phyloP scores from a whole-genome alignment of 768 basidiomycete genomes.

The Tubosaeta sp. region DNA sequence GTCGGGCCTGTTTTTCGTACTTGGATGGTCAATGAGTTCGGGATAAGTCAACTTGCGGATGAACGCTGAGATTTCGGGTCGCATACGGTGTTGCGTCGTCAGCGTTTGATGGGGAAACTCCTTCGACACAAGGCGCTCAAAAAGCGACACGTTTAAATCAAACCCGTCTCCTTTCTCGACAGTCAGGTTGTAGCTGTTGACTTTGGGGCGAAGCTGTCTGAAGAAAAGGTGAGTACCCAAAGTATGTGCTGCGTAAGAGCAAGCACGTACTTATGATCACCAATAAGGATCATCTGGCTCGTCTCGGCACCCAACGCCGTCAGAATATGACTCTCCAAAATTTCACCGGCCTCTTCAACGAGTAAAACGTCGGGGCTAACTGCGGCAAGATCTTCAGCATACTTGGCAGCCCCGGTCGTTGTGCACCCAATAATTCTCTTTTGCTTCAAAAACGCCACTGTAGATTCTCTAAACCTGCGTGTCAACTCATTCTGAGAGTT shows the following conservation, averaged over 20 bases:
- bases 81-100: conserved; percentile 62
- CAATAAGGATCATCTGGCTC: conserved; percentile 61
- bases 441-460: conserved; percentile 32
- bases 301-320: conserved; percentile 50
- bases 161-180: conserved; percentile 69
- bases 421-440: conserved; percentile 68
- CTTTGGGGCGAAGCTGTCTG: conserved; percentile 71
- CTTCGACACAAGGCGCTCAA: conserved; percentile 62
- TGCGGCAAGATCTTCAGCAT: conserved; percentile 42
- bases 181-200: conserved; percentile 60
- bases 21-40: conserved; percentile 54
- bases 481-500: conserved; percentile 32
- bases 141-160: conserved; percentile 63
- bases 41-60: conserved; percentile 65
- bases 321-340: conserved; percentile 63
- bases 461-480: conserved; percentile 35
- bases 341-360: conserved; percentile 74
- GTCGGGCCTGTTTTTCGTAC: conserved; percentile 45
- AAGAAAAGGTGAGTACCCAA: background rate
- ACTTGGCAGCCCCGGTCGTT: conserved; percentile 71
- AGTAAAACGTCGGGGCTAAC: conserved; percentile 51
- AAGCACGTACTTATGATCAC: conserved; percentile 59
- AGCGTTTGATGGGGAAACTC: conserved; percentile 61
- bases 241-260: background rate
- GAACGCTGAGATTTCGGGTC: conserved; percentile 67